Base-by-base conservation (phyloP, 2,329 filamentous ascomycete genomes). In the Pseudogymnoascus sp. region DNA sequence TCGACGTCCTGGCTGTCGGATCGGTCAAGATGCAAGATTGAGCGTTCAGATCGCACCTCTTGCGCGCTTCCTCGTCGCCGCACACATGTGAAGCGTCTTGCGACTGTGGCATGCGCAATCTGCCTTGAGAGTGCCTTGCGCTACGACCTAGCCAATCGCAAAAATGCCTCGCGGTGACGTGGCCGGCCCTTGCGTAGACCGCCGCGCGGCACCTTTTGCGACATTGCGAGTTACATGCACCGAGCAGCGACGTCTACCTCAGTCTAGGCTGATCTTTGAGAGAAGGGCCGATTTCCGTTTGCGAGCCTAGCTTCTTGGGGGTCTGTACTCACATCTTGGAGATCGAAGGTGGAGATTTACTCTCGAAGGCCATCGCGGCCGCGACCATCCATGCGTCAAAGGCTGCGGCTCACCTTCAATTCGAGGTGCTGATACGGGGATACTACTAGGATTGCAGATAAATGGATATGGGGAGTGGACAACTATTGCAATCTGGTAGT, bases 161-260 rank as follows among this genome's bases (percentile, higher is more conserved):
- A 59, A 62, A 62, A 23, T 62, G 60, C 60, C 60, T 62, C 21
- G 23, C 21, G 4, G 50, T 56, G 40, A 62, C 60, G 40, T 62
- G 38, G 60, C 38, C 18, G 18, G 60, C 60, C 38, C 40, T 28
- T 62, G 25, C n/a, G n/a, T 31, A 50, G 38, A n/a, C 38, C 23
- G 37, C n/a, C 3, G 28, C 38, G 60, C 23, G n/a, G 38, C 14
- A 35, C 37, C 1, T 16, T 33, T 59, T 59, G 14, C 14, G 11
- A 33, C 50, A 1, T 18, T 62, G 40, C 40, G 42, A 47, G 40
- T 62, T 62, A 18, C 5, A 28, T 21, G 42, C 60, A 38, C 37
- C 28, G 16, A 21, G 47, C 47, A 25, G 21, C 18, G 18, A 53
- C 47, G 7, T 12, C 8, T 53, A 21, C 50, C 50, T 59, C 14